Evolutionary conservation across 208 protist genomes (phyloP), one percentile per base, ranked within the genome.

Genomic region (Angomonas desouzai): DNA sequence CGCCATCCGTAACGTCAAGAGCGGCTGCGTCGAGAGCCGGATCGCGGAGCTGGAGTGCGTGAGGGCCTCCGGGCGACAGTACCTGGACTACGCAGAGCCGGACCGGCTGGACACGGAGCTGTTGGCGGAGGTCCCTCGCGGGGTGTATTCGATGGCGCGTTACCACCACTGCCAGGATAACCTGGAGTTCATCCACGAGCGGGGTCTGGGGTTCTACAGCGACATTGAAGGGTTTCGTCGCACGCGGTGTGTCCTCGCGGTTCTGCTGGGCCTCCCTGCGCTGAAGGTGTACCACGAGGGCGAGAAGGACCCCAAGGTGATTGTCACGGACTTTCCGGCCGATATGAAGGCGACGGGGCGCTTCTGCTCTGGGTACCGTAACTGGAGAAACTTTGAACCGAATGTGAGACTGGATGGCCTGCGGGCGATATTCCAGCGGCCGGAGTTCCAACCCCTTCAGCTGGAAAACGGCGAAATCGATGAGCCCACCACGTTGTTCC

Each of bases 51-150:
- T 28, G 20, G 18, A 2, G 34, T 47, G 47, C 6, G 29, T 57
- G 28, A 25, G 55, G 25, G 60, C 48, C 16, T 57, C 57, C n/a
- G 30, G 63, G 32, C 20, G 9, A 25, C 65, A 64, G 48, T 62
- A 64, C 25, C 6, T 62, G 33, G 56, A 22, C 27, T 25, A n/a
- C 28, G 20, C 48, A 1, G 38, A 13, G 45, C 23, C 53, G 34
- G 22, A 47, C 16, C n/a, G 18, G 32, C 10, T 58, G 48, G 55
- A 18, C 9, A 29, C 25, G 16, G 30, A 2, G 11, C 32, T 60
- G 30, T 30, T 43, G 55, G 18, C 1, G 30, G 55, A 30, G 16
- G 22, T 36, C 13, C 29, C 23, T 18, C 27, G 55, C 3, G 29
- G 28, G 23, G 29, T 23, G 32, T 51, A 22, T 51, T 51, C 45